Evolutionary conservation across 2,329 filamentous ascomycete species (phyloP).

Genomic region (Talaromyces piceae): DNA sequence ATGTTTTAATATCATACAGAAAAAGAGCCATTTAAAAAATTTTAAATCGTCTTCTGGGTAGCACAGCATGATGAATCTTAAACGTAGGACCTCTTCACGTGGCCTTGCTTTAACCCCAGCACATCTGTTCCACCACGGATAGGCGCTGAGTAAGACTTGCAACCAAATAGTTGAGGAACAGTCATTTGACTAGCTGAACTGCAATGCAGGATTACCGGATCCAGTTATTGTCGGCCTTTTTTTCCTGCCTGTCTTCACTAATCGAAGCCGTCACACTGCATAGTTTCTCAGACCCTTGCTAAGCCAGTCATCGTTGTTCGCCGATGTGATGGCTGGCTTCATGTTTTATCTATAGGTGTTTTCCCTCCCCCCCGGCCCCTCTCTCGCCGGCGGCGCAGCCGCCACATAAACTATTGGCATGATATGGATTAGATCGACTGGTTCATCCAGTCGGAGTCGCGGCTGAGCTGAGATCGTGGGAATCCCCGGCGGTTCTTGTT

Average conservation of each 20-base stretch:
- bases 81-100: no score
- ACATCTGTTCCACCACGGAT: no score
- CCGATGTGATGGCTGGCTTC: neutral
- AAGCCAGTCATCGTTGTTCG: neutral
- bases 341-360: neutral
- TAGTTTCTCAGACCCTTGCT: neutral
- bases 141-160: no score
- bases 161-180: no score
- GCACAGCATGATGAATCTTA: no score
- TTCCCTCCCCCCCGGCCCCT: neutral
- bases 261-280: neutral
- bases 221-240: neutral
- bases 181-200: neutral
- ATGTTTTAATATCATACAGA: slow-evolving; percentile 34
- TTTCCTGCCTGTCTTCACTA: neutral
- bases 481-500: no score
- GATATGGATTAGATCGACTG: no score
- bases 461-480: neutral
- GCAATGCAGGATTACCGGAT: neutral
- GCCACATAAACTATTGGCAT: no score
- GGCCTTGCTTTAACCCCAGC: no score
- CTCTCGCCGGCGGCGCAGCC: neutral
- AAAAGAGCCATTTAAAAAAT: slow-evolving; percentile 28
- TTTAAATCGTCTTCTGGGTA: slow-evolving; percentile 13
- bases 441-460: no score